Evolutionary conservation across 73 alveolate genomes (phyloP), one percentile per base, ranked within the genome.

Genomic region (Paramecium sexaurelia): DNA sequence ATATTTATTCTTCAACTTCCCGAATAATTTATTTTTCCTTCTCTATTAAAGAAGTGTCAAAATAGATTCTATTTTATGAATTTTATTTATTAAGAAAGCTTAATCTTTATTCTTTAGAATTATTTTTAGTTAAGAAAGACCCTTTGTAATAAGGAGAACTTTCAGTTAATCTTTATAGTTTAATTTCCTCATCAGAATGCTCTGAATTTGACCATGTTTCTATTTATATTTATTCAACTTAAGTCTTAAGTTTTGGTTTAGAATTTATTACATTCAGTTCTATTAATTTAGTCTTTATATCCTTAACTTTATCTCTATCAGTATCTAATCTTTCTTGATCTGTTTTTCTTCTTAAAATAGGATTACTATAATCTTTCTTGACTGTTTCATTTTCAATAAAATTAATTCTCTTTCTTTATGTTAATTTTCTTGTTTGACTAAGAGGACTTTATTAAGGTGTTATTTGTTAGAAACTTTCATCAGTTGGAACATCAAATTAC

Each of bases 181-280:
- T 78, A 11, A 78, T 3, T 41, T 78, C 90, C n/a, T 37, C 15
- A 43, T 78, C 90, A 6, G 90, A 78, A 3, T 56, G 75, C 27
- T 78, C 90, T 37, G 90, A 78, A 43, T 78, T 78, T 40, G 90
- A 78, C 90, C 90, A 78, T 10, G 15, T 17, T 4, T 51, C 67
- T 78, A 71, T 27, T 29, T 22, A 19, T 41, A 32, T 43, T 40
- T 24, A 7, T 24, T 40, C 90, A 7, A 39, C 13, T 45, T 24
- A 78, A 6, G 33, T 40, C 19, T 39, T 41, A 19, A 51, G 6
- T 51, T 51, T 51, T 3, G 67, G 8, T 17, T 51, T 51, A 0
- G 11, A 17, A 51, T 29, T 51, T 1, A 51, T 51, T 51, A 51
- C 29, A 51, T 51, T 51, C 6, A 51, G 13, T n/a, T 17, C 35